A percentile compares a stretch with the other conserved stretches of the same genome.
These are phyloP conservation scores for Cordyceps tenuipes DNA, from an alignment of 2,329 filamentous ascomycete genomes.

Conservation along the genomic window DNA sequence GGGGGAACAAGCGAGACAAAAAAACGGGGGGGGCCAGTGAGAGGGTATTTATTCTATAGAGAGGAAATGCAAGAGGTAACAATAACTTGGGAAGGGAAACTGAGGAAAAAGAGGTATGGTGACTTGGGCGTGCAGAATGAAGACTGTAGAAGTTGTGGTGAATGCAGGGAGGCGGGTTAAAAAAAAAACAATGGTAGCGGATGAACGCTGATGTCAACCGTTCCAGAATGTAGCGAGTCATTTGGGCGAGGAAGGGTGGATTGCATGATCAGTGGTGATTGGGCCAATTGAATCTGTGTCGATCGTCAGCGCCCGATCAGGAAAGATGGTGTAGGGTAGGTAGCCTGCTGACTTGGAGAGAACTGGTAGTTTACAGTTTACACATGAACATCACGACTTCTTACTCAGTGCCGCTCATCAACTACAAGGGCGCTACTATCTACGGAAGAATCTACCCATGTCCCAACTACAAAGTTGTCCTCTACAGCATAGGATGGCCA, in stretches of 20 bases:
- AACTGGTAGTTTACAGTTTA: no score
- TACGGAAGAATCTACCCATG: no score
- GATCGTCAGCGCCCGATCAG: neutral
- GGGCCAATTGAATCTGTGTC: neutral
- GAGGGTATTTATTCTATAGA: neutral
- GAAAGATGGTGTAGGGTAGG: no score
- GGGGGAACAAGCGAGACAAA: neutral
- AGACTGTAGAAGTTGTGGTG: neutral
- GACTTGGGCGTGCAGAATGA: neutral
- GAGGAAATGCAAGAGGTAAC: no score
- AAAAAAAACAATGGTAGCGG: conserved; percentile 2
- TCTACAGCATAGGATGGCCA: no score
- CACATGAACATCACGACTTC: no score
- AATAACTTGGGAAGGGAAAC: neutral
- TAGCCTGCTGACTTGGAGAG: no score
- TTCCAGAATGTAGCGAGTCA: neutral
- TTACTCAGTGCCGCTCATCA: no score
- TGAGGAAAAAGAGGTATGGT: neutral
- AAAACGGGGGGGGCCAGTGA: neutral
- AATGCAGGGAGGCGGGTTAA: neutral
- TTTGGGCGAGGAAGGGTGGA: neutral
- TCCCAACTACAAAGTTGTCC: no score
- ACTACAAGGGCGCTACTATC: no score
- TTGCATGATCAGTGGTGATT: neutral
- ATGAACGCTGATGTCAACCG: neutral